Evolutionary conservation across 2,329 filamentous ascomycete species (phyloP), one percentile per base, ranked within the genome.

Genomic region (Pyricularia sp.): DNA sequence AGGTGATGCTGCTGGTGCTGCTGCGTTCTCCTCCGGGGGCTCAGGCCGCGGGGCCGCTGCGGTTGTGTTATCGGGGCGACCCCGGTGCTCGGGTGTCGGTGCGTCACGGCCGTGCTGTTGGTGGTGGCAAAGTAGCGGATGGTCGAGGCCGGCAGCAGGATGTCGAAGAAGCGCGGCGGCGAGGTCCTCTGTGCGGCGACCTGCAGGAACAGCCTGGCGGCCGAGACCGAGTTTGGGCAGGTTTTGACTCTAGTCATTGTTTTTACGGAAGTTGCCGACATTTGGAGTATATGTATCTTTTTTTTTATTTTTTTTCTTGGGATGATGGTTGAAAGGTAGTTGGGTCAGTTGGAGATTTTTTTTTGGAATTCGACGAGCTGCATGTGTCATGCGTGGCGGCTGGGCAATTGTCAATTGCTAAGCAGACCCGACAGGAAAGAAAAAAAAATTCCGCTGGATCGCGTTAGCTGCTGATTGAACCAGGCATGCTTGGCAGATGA

Each of bases 161-260:
- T 79, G 64, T 82, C 80, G 68, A 81, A 77, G 64, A 81, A 76
- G 23, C 77, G 74, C 31, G 71, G 70, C 31, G 64, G 65, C 69
- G 71, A 26, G 50, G 30, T 31, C 58, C 66, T 30, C 58, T 64
- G 58, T 25, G 63, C 26, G 20, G 68, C 58, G 4, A 79, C 72
- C 69, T 78, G 77, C 10, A 78, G 70, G 58, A 79, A 78, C 55
- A 75, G 69, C 67, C 70, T 74, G 20, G 77, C 77, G 7, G 73
- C 72, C 11, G 77, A 77, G 0, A 73, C 67, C 11, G 71, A 61
- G 70, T 66, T 66, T 17, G 70, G 31, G 55, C 72, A 73, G 14
- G 50, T 50, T 20, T 69, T 58, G 61, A 61, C n/a, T 68, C 25
- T 63, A 25, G 55, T 10, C 59, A 26, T 63, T 68, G 26, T 26